Evolutionary conservation across 208 protist species (phyloP).

Genomic region (Tritrichomonas foetus): DNA sequence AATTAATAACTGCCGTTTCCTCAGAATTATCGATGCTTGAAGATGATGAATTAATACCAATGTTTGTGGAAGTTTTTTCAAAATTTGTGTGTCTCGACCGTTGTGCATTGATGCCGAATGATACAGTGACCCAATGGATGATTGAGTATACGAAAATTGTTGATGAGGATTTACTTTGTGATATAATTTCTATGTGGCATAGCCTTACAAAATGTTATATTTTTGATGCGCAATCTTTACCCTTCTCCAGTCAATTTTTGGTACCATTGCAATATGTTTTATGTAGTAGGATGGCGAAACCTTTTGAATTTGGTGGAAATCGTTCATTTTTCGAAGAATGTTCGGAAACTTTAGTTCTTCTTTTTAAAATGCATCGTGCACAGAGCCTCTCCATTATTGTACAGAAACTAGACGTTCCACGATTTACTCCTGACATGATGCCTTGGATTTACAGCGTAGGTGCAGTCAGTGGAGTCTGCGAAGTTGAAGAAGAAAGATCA

Average conservation of each 20-base stretch:
- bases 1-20: neutral
- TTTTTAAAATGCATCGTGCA: neutral
- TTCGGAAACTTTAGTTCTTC: neutral
- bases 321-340: neutral
- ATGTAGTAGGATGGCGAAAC: neutral
- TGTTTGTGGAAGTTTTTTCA: neutral
- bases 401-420: neutral
- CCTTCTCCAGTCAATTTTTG: neutral
- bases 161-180: neutral
- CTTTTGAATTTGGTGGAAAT: neutral
- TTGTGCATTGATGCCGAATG: neutral
- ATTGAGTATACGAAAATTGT: neutral
- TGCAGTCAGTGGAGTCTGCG: neutral
- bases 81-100: neutral
- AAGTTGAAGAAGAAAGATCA: neutral
- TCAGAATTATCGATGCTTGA: neutral
- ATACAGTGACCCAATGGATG: neutral
- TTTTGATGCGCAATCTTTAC: neutral
- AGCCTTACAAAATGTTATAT: neutral
- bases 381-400: neutral
- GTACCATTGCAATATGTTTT: neutral
- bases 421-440: neutral
- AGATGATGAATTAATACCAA: neutral
- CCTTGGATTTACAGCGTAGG: neutral
- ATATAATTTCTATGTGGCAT: neutral